A percentile compares a stretch with the other conserved stretches of the same genome.
Conservation (phyloP, 257 asterid species). For the Solanum clarkiae region DNA sequence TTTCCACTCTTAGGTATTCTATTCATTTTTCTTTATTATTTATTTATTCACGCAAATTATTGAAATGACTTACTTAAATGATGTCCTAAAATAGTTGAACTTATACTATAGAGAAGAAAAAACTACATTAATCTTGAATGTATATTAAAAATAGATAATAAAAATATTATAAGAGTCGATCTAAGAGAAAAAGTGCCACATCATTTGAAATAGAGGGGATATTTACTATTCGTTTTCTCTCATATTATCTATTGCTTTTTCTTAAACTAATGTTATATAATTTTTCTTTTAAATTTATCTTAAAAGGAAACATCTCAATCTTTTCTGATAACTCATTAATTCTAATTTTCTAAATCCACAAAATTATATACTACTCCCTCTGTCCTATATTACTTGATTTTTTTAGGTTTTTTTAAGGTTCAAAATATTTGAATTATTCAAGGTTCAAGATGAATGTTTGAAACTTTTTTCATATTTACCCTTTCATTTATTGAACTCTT, state of each 20-base stretch:
- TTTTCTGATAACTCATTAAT: background rate
- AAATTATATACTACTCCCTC: background rate
- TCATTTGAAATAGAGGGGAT: background rate
- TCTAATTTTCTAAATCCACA: background rate
- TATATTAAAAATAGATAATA: background rate
- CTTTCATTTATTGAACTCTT: too few relatives aligned
- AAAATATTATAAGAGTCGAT: background rate
- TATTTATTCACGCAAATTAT: background rate
- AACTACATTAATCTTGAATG: background rate
- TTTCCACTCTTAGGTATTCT: too few relatives aligned
- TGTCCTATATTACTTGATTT: too few relatives aligned
- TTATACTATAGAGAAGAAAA: background rate
- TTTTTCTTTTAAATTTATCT: too few relatives aligned
- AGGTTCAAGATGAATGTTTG: too few relatives aligned
- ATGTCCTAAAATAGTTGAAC: background rate
- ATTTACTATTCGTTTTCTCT: background rate
- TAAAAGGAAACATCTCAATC: background rate
- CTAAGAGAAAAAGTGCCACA: background rate
- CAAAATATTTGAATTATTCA: too few relatives aligned
- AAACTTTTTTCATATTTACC: too few relatives aligned
- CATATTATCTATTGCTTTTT: too few relatives aligned
- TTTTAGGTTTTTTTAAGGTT: too few relatives aligned
- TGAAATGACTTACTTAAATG: background rate
- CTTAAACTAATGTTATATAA: too few relatives aligned
- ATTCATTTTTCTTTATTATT: too few relatives aligned